These are phyloP conservation scores for Xanthoconium separans DNA, from an alignment of 1,284 basidiomycete genomes.

Conservation along the genomic window DNA sequence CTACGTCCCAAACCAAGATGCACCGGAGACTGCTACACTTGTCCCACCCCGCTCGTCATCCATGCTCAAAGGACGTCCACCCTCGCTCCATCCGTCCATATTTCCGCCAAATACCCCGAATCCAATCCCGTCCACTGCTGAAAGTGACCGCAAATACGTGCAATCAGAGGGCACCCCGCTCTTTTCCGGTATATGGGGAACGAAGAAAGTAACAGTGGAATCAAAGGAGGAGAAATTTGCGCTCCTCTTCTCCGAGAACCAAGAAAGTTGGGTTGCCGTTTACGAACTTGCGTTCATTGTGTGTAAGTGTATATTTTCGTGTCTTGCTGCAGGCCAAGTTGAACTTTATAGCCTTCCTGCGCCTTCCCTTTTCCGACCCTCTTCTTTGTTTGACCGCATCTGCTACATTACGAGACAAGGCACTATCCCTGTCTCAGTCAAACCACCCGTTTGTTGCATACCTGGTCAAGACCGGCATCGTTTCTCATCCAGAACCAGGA, in stretches of 20 bases:
- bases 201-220: slow-evolving; percentile 41
- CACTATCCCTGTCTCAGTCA: slow-evolving; percentile 50
- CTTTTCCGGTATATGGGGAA: slow-evolving; percentile 71
- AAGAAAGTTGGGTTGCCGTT: slow-evolving; percentile 69
- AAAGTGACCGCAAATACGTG: slow-evolving; percentile 70
- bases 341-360: slow-evolving; percentile 59
- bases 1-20: slow-evolving; percentile 52
- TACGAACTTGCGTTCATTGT: slow-evolving; percentile 75
- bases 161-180: slow-evolving; percentile 75
- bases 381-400: slow-evolving; percentile 80
- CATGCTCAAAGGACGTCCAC: slow-evolving; percentile 31
- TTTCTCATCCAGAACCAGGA: slow-evolving; percentile 17
- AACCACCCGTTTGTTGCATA: slow-evolving; percentile 54
- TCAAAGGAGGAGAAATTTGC: slow-evolving; percentile 58
- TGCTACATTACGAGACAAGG: slow-evolving; percentile 74
- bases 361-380: slow-evolving; percentile 69
- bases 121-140: slow-evolving; percentile 67
- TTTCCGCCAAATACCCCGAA: slow-evolving; percentile 75
- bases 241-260: slow-evolving; percentile 58
- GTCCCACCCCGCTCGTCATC: slow-evolving; percentile 50
- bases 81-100: slow-evolving; percentile 54
- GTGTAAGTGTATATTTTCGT: slow-evolving; percentile 49
- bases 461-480: slow-evolving; percentile 33
- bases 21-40: slow-evolving; percentile 38
- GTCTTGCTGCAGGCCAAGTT: neutral